These are phyloP conservation scores for Fulvia fulva DNA, from an alignment of 2,329 filamentous ascomycete species.

Conservation along the genomic window DNA sequence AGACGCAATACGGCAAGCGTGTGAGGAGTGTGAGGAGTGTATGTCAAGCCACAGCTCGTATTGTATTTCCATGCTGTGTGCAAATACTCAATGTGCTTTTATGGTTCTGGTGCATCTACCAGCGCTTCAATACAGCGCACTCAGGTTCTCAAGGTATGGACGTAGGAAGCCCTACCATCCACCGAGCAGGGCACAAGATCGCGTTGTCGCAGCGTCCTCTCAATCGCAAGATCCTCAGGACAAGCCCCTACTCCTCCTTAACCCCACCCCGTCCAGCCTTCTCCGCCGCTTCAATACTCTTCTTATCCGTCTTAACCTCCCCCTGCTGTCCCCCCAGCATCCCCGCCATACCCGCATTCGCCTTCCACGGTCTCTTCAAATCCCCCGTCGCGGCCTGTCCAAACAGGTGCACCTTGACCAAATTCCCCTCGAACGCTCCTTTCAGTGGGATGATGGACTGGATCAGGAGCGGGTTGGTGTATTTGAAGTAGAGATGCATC, in stretches of 20 bases:
- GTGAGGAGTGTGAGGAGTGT: background rate
- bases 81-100: background rate
- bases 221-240: background rate
- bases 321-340: conserved; percentile 56
- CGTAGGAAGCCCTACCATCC: no score
- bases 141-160: background rate
- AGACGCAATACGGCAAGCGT: no score
- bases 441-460: conserved; percentile 98
- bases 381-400: conserved; percentile 84
- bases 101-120: background rate
- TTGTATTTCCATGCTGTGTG: background rate
- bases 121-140: background rate
- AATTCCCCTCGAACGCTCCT: conserved; percentile 88
- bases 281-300: conserved; percentile 53
- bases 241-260: conserved; percentile 47
- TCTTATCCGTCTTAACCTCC: conserved; percentile 77
- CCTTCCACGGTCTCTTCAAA: conserved; percentile 94
- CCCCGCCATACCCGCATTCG: conserved; percentile 74
- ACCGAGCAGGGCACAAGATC: no score
- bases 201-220: no score
- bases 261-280: conserved; percentile 48
- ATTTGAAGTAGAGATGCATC: conserved; percentile 99
- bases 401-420: conserved; percentile 92
- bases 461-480: conserved; percentile 98
- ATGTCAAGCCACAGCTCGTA: background rate